phyloP scores from a whole-genome alignment of 164 flowering plant species.

The Stephania yunnanensis region DNA sequence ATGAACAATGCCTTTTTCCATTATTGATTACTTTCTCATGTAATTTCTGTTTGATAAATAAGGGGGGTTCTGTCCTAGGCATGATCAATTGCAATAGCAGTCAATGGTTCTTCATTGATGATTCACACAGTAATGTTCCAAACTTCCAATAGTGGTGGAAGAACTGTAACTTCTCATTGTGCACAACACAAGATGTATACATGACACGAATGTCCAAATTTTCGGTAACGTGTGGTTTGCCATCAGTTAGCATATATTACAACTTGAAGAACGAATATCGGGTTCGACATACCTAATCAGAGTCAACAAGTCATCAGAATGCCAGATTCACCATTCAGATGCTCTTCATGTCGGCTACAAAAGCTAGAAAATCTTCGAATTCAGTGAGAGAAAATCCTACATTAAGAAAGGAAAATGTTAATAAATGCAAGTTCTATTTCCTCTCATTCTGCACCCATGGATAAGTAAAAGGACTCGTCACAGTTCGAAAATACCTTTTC shows the following conservation, averaged over 20 bases:
- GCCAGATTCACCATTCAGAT: not conserved
- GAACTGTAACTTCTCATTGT: not conserved
- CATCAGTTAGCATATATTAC: not conserved
- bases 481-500: constrained; percentile 8
- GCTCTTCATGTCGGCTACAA: constrained; percentile 27
- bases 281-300: not conserved
- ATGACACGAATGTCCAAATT: not conserved
- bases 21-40: not conserved
- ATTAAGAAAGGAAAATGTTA: constrained; percentile 1
- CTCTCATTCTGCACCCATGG: not conserved
- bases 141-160: no score
- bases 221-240: not conserved
- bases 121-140: no score
- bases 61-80: not conserved
- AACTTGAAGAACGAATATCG: not conserved
- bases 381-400: constrained; percentile 26
- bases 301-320: not conserved
- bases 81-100: not conserved
- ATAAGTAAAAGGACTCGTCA: not conserved
- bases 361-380: constrained; percentile 30
- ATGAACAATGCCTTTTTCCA: not conserved
- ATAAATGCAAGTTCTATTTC: not conserved
- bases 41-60: not conserved
- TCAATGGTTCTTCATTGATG: no score
- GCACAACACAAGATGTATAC: not conserved